Evolutionary conservation across 169 alveolate genomes (phyloP), one percentile per base, ranked within the genome.

Genomic region (Cryptosporidium viatorum): DNA sequence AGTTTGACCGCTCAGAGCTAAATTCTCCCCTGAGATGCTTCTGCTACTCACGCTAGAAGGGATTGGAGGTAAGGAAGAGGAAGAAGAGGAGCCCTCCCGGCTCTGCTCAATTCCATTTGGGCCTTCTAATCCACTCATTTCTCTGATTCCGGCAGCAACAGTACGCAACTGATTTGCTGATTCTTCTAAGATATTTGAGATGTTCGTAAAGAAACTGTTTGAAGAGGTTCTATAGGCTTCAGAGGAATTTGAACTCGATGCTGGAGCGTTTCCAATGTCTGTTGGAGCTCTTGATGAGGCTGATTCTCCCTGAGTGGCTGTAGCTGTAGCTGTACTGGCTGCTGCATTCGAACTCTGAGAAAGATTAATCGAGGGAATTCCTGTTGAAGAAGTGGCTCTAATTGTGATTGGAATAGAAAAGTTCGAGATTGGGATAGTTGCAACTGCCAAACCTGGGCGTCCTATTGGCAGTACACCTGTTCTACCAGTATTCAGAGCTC

Each of bases 401-500:
- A 80, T 80, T 23, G 89, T 80, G 5, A 80, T 67, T 21, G 89
- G 89, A 60, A 80, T 80, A 6, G 89, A 80, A 16, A 80, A 80
- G 26, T 65, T 80, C 3, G 89, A 45, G 14, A 80, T 29, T 12
- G 89, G 89, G 8, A 80, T 65, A 3, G 89, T 80, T 37, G 89
- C 74, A 41, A 80, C 89, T 14, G 89, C 71, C 41, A 80, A 33
- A 0, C 89, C 89, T n/a, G 89, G 74, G 23, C 89, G 89, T 16
- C 89, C 89, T 10, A 80, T 62, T 5, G 89, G 89, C 6, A 80
- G 26, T 2, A 80, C 48, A 37, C 89, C 75, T 12, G 89, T n/a
- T 3, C 71, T 80, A 31, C 69, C 75, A 1, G 58, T 3, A 12
- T 26, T 52, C 1, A 52, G 31, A 5, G 52, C 35, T 3, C 89